Conservation (phyloP, 495 filamentous ascomycete genomes). For the Penicillium cinerascens region DNA sequence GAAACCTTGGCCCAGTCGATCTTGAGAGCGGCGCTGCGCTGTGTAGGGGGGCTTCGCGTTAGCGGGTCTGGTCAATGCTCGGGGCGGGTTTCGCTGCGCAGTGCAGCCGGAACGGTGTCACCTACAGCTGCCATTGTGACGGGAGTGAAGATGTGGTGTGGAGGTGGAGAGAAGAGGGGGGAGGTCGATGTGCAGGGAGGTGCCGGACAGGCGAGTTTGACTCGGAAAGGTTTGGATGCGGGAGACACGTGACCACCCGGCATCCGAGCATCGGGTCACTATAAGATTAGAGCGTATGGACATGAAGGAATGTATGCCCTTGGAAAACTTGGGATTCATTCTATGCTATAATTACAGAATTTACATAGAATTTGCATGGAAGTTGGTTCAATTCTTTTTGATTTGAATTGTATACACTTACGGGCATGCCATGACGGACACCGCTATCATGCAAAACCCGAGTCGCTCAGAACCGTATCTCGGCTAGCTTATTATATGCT, state of each 20-base stretch:
- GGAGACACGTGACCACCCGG: conserved; percentile 44
- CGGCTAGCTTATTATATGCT: conserved; percentile 65
- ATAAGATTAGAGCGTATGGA: no score
- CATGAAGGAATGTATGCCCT: neutral
- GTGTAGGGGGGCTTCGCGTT: conserved; percentile 44
- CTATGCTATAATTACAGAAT: neutral
- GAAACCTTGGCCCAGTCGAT: conserved; percentile 96
- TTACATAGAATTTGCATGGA: neutral
- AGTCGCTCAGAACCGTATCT: conserved; percentile 27
- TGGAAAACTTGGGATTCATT: no score
- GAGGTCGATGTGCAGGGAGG: conserved; percentile 41
- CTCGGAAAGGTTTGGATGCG: conserved; percentile 47
- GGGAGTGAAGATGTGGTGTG: conserved; percentile 43
- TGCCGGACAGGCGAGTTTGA: conserved; percentile 40
- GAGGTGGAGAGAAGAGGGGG: conserved; percentile 37
- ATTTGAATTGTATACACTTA: conserved; percentile 43
- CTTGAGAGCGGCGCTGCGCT: conserved; percentile 98
- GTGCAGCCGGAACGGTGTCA: conserved; percentile 44
- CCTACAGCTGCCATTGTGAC: conserved; percentile 87
- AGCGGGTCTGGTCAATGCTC: conserved; percentile 7
- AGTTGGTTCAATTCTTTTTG: conserved; percentile 33
- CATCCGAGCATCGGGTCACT: conserved; percentile 26
- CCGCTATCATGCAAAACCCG: conserved; percentile 29
- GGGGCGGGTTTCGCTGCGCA: conserved; percentile 3
- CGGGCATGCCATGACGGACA: conserved; percentile 23